phyloP scores from a whole-genome alignment of 768 basidiomycete genomes.

The Trametes maxima region DNA sequence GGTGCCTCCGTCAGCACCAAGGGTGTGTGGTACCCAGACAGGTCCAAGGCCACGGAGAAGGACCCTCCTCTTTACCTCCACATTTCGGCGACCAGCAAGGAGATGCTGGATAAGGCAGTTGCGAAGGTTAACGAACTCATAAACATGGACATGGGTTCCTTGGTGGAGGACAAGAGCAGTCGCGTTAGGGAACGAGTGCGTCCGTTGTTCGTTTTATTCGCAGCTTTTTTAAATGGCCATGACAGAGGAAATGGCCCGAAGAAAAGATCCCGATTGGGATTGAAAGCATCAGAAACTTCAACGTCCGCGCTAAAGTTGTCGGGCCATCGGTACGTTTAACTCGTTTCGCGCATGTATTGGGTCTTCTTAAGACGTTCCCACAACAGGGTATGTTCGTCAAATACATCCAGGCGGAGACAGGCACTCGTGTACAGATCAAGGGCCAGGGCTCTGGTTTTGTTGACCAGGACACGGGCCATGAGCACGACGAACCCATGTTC shows the following conservation, averaged over 20 bases:
- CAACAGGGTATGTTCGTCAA: constrained; percentile 93
- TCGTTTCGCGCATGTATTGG: background rate
- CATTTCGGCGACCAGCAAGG: constrained; percentile 75
- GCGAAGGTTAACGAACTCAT: constrained; percentile 76
- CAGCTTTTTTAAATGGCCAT: constrained; percentile 15
- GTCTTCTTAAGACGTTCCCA: background rate
- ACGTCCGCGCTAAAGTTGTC: constrained; percentile 96
- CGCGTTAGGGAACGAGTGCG: constrained; percentile 64
- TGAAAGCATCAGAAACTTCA: constrained; percentile 94
- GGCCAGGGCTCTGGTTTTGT: constrained; percentile 94
- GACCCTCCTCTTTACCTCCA: constrained; percentile 95
- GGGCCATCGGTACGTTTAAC: constrained; percentile 70
- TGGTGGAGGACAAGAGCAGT: constrained; percentile 80
- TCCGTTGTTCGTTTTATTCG: background rate
- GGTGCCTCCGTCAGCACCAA: constrained; percentile 92
- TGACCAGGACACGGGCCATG: constrained; percentile 86
- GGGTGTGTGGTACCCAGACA: constrained; percentile 96
- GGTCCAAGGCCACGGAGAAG: constrained; percentile 85
- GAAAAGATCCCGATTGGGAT: constrained; percentile 90
- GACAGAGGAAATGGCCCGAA: constrained; percentile 95
- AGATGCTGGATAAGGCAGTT: constrained; percentile 65
- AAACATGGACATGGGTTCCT: constrained; percentile 71
- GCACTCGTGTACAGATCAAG: constrained; percentile 96
- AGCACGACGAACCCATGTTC: constrained; percentile 88
- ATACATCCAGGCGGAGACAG: constrained; percentile 96